Evolutionary conservation across 352 stramenopile species (phyloP), one percentile per base, ranked within the genome.

Genomic region (Saprolegnia parasitica): DNA sequence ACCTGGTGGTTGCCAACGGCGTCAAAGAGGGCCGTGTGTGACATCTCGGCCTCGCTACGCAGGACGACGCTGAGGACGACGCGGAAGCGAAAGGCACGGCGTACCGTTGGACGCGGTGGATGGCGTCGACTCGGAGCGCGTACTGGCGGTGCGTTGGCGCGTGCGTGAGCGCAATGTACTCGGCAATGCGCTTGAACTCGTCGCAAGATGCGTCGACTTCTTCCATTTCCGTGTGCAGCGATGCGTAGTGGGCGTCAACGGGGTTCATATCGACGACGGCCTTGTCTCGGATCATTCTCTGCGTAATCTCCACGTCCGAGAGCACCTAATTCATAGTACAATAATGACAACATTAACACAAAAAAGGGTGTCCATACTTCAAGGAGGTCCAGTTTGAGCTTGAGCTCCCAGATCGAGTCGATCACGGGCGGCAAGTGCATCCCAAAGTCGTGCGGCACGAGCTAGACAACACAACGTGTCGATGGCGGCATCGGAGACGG

Each of bases 381-480:
- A 6, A 90, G 77, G 62, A 90, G 54, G 20, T 85, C 79, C 0
- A 90, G 70, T 52, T 90, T 90, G 55, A 77, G 45, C 56, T 87
- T 85, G 21, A 91, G 64, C 47, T 84, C 79, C 15, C 74, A 74
- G 62, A 87, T 78, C n/a, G 74, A 80, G 1, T 70, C 71, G 60
- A 91, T 87, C 21, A 80, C 60, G 0, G 80, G 81, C 0, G 83
- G 81, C 40, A 88, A 26, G 5, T 73, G 72, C 8, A 78, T 78
- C n/a, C 78, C 81, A 67, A 89, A 89, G 20, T 88, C 76, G 47
- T 91, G 81, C 46, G 83, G 83, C 40, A 91, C 87, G 10, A 88
- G 72, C 57, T 65, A 23, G 3, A 8, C 24, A 20, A 15, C 8
- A 16, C 15, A 46, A 46, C 21, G 39, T 46, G 39, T 46, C 39